Percentiles rank a stretch among this genome's conserved stretches.
Evolutionary conservation across 768 basidiomycete species (phyloP).

Genomic region (Amanita jacksonii): DNA sequence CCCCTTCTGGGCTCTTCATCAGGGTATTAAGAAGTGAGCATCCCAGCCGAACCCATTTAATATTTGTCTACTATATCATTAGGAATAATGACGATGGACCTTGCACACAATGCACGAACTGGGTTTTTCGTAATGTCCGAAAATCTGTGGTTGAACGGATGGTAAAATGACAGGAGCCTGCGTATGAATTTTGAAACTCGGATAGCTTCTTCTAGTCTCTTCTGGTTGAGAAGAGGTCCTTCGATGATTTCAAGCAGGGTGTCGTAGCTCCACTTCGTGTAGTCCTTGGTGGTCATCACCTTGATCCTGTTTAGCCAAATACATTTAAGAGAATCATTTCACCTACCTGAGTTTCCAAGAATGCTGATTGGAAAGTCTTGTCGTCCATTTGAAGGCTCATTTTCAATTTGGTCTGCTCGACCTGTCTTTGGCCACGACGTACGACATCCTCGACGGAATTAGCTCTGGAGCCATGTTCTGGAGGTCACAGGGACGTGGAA

Average conservation of each 20-base stretch:
- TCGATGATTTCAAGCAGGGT: slow-evolving; percentile 82
- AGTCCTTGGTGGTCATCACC: slow-evolving; percentile 85
- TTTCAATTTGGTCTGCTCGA: slow-evolving; percentile 85
- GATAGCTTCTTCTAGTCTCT: slow-evolving; percentile 91
- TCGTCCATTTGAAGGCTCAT: slow-evolving; percentile 95
- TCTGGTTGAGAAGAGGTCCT: slow-evolving; percentile 85
- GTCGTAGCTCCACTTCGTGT: slow-evolving; percentile 89
- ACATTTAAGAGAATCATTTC: background rate
- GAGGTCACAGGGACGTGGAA: background rate
- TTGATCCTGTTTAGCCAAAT: slow-evolving; percentile 18
- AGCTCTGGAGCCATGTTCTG: slow-evolving; percentile 33
- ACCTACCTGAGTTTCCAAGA: slow-evolving; percentile 80
- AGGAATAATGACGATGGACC: background rate
- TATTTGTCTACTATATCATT: slow-evolving; percentile 45
- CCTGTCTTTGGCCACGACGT: slow-evolving; percentile 79
- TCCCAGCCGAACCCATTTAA: slow-evolving; percentile 81
- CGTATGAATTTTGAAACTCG: slow-evolving; percentile 82
- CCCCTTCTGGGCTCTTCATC: slow-evolving; percentile 74
- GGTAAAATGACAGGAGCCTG: slow-evolving; percentile 88
- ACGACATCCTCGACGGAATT: slow-evolving; percentile 82
- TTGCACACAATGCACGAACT: slow-evolving; percentile 24
- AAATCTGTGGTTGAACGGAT: slow-evolving; percentile 84
- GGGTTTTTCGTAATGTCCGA: slow-evolving; percentile 68
- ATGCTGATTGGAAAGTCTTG: slow-evolving; percentile 71
- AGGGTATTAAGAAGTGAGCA: slow-evolving; percentile 77